Evolutionary conservation across 768 basidiomycete species (phyloP).

Genomic region (Collybia sordida): DNA sequence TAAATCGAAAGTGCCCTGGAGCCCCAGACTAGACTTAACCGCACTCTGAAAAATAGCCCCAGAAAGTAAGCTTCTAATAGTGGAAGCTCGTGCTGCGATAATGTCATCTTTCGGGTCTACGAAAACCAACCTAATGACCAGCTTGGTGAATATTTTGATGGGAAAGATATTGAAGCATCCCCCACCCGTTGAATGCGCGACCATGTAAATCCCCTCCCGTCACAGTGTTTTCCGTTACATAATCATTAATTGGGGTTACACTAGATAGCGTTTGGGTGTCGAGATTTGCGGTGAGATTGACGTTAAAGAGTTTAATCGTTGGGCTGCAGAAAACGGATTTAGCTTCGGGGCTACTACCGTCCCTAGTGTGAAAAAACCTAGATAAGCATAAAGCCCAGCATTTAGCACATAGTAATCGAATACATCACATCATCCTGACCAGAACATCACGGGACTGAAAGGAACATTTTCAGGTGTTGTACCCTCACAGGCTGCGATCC

Average conservation of each 20-base stretch:
- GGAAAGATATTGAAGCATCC: conserved; percentile 8
- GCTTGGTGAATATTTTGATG: not conserved
- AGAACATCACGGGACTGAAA: conserved; percentile 64
- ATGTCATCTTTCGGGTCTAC: conserved; percentile 35
- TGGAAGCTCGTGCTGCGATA: conserved; percentile 48
- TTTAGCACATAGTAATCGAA: conserved; percentile 20
- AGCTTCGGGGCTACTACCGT: conserved; percentile 34
- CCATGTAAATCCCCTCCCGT: conserved; percentile 44
- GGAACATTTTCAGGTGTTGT: conserved; percentile 27
- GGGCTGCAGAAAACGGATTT: conserved; percentile 60
- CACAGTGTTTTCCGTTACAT: conserved; percentile 46
- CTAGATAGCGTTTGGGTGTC: conserved; percentile 38
- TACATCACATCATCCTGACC: conserved; percentile 23
- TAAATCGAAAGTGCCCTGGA: conserved; percentile 44
- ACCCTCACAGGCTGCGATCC: conserved; percentile 41
- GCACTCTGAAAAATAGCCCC: conserved; percentile 61
- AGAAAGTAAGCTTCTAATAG: conserved; percentile 53
- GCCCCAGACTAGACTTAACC: conserved; percentile 36
- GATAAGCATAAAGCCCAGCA: conserved; percentile 1
- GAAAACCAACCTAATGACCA: conserved; percentile 40
- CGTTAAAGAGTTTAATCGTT: conserved; percentile 40
- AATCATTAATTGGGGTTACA: conserved; percentile 30
- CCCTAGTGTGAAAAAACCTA: conserved; percentile 39
- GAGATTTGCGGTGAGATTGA: conserved; percentile 43
- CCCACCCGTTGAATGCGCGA: conserved; percentile 61